Conservation (phyloP, 805 yeast genomes). For the Starmerella vitae region DNA sequence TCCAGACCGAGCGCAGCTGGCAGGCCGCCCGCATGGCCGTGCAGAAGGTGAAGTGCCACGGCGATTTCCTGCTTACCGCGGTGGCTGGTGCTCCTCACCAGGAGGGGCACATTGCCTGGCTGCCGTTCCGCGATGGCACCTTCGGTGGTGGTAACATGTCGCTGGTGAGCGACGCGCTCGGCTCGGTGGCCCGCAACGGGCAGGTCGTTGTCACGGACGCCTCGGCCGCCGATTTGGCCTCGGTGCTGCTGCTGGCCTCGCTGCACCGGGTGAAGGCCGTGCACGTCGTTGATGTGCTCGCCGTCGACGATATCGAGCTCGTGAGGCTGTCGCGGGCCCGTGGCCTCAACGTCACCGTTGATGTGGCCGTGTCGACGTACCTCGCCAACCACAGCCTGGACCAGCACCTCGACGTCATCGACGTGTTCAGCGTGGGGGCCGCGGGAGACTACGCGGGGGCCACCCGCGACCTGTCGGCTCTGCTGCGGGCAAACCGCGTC, state of each 20-base stretch:
- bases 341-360: conserved; percentile 75
- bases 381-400: conserved; percentile 75
- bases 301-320: conserved; percentile 67
- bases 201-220: conserved; percentile 87
- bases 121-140: conserved; percentile 40
- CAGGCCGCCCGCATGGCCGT: conserved; percentile 46
- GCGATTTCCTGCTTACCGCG: conserved; percentile 68
- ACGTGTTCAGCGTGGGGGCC: conserved; percentile 75
- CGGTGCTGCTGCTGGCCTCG: conserved; percentile 76
- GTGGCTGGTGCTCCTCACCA: conserved; percentile 69
- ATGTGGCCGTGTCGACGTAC: conserved; percentile 56
- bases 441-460: conserved; percentile 68
- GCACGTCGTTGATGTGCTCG: conserved; percentile 76
- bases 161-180: conserved; percentile 53
- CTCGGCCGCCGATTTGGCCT: conserved; percentile 81
- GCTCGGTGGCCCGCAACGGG: conserved; percentile 57
- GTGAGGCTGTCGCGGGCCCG: conserved; percentile 76
- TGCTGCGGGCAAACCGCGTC: conserved; percentile 59
- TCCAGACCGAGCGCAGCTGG: conserved; percentile 51
- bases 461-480: conserved; percentile 66
- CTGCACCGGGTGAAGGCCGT: conserved; percentile 61
- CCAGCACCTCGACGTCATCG: conserved; percentile 58
- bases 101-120: conserved; percentile 43
- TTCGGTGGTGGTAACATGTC: conserved; percentile 32
- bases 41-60: conserved; percentile 32